Conservation (phyloP, 2,329 filamentous ascomycete genomes). For the Juglanconis sp. region DNA sequence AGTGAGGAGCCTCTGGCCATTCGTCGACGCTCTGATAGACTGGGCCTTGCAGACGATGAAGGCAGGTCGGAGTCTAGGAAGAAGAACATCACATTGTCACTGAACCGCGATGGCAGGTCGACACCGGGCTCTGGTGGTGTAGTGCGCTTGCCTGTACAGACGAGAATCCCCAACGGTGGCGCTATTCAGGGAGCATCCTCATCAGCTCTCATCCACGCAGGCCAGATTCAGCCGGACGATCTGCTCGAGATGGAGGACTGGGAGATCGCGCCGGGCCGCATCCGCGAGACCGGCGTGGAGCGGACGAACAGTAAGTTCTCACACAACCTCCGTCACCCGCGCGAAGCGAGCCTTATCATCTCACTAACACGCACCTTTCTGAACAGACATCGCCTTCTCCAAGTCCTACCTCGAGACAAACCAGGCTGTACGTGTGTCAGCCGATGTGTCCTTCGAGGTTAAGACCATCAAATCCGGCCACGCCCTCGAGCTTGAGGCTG, state of each 20-base stretch:
- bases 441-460: conserved; percentile 27
- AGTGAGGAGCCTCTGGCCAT: neutral
- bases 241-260: conserved; percentile 34
- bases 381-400: conserved; percentile 30
- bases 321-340: neutral
- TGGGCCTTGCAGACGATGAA: neutral
- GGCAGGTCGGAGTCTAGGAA: neutral
- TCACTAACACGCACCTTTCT: neutral
- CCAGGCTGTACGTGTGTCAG: conserved; percentile 23
- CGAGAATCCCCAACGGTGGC: neutral
- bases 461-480: conserved; percentile 25
- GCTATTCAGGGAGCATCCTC: neutral
- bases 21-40: neutral
- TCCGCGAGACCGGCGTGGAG: conserved; percentile 18
- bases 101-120: neutral
- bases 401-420: conserved; percentile 29
- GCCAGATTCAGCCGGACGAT: conserved; percentile 16
- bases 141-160: neutral
- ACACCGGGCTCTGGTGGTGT: neutral
- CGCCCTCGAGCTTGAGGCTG: conserved; percentile 20
- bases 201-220: conserved; percentile 20
- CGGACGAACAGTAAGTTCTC: conserved; percentile 21
- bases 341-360: neutral
- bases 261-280: conserved; percentile 33
- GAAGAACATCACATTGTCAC: conserved; percentile 1